Base-by-base conservation (phyloP, 2,329 filamentous ascomycete species). In the Dothistroma septosporum region DNA sequence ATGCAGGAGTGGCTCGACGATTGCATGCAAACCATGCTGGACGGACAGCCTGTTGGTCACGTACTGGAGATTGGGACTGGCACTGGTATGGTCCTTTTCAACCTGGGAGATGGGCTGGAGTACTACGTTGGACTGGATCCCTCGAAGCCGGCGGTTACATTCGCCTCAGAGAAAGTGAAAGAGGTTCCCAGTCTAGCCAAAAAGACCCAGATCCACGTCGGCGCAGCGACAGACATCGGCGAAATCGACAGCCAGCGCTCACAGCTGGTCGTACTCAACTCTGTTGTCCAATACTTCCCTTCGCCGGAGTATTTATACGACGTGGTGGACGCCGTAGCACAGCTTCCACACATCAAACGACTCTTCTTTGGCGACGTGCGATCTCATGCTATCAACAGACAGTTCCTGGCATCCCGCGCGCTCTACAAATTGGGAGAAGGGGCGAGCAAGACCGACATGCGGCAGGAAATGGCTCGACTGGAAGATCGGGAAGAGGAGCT, bases 1-100 rank as follows among this genome's bases (percentile, higher is more conserved):
- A 63, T 63, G 61, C 22, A 59, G 47, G 61, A 63, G 31, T 63
- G 61, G 61, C 55, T 63, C n/a, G 9, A 57, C 11, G 59, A 63
- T 33, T 56, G 21, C 21, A 61, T 66, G 49, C 53, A 52, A 24
- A 64, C 61, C 12, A 58, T 69, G 12, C 60, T 63, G 5, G 63
- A 67, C 22, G 54, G 55, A 21, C 63, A 64, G 22, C 44, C 62
- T 47, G 58, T 60, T 33, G 60, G 62, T 35, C 55, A 33, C 19
- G 59, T 63, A 14, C 59, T 63, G n/a, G 61, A 63, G 32, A 53
- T 63, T 28, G 61, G 61, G 24, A 58, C 55, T 28, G 61, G 61
- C 14, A 63, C 55, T 2, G 61, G 61, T n/a, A 63, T 63, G 61
- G 35, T 63, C 8, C 55, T 63, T 2, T 61, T 63, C 49, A 63